Conservation (phyloP, 2,329 filamentous ascomycete species). For the Huntiella omanensis region DNA sequence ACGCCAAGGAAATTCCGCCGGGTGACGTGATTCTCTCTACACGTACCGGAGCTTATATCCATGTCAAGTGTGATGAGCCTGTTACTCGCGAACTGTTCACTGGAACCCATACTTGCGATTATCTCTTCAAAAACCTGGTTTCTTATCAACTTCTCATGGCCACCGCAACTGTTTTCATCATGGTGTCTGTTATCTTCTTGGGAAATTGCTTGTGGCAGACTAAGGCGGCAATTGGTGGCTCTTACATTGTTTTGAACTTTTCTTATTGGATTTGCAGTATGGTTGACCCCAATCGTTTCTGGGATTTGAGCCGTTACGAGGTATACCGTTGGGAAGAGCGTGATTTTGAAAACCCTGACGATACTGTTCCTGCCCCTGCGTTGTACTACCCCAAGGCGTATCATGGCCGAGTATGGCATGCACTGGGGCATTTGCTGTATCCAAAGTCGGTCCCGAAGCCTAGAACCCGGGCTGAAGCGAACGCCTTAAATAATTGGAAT, state of each 20-base stretch:
- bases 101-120: conserved; percentile 40
- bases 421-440: neutral
- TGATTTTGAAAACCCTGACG: neutral
- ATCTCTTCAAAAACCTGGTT: conserved; percentile 25
- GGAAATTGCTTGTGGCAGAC: conserved; percentile 43
- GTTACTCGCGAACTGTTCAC: conserved; percentile 44
- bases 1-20: conserved; percentile 27
- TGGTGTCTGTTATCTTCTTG: conserved; percentile 40
- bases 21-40: conserved; percentile 45
- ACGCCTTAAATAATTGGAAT: too few species aligned
- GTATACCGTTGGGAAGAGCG: conserved; percentile 21
- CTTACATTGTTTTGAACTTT: conserved; percentile 40
- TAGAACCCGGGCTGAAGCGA: neutral
- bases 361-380: neutral
- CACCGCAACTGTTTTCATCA: conserved; percentile 38
- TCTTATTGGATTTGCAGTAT: conserved; percentile 38
- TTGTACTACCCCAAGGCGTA: neutral
- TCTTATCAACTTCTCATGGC: conserved; percentile 35
- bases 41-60: conserved; percentile 38
- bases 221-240: conserved; percentile 37
- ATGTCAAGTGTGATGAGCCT: conserved; percentile 38
- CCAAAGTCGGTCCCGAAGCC: neutral
- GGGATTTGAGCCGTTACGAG: conserved; percentile 37
- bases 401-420: neutral
- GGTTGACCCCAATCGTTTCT: conserved; percentile 29